phyloP scores from a whole-genome alignment of 2,329 filamentous ascomycete genomes.

The Camptophora hylomeconis region DNA sequence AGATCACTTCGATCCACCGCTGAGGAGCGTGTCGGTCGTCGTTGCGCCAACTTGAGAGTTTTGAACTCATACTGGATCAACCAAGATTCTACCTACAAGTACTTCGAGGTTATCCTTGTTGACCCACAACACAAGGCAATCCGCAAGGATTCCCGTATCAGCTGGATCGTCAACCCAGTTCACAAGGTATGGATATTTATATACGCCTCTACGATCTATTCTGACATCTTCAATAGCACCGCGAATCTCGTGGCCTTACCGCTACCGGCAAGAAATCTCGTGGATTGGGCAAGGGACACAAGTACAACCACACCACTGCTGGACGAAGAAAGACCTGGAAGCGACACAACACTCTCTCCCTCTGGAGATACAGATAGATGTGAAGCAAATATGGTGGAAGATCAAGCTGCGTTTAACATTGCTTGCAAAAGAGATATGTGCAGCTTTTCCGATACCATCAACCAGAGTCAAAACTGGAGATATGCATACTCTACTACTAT shows the following conservation, averaged over 20 bases:
- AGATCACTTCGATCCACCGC: slow-evolving; percentile 94
- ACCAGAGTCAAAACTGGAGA: no score
- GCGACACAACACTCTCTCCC: slow-evolving; percentile 97
- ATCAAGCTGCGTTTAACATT: no score
- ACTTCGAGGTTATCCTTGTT: slow-evolving; percentile 99
- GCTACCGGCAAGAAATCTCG: slow-evolving; percentile 99
- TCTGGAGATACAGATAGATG: slow-evolving; percentile 97
- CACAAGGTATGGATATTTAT: slow-evolving; percentile 64
- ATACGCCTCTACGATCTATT: background rate
- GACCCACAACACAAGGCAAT: slow-evolving; percentile 99
- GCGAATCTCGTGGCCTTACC: slow-evolving; percentile 92
- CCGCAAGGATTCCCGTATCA: slow-evolving; percentile 97
- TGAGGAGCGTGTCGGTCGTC: slow-evolving; percentile 98
- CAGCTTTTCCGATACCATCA: no score
- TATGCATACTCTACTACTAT: no score
- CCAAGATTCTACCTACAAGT: slow-evolving; percentile 99
- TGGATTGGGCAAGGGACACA: slow-evolving; percentile 98
- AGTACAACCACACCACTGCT: slow-evolving; percentile 95
- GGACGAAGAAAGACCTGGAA: slow-evolving; percentile 99
- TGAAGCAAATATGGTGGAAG: no score
- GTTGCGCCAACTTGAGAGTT: slow-evolving; percentile 97
- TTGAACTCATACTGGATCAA: slow-evolving; percentile 99
- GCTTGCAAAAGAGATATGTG: no score
- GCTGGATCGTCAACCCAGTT: slow-evolving; percentile 99
- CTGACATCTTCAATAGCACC: slow-evolving; percentile 48